These are phyloP conservation scores for Trypanosoma brucei DNA, from an alignment of 208 protist genomes.

Conservation along the genomic window DNA sequence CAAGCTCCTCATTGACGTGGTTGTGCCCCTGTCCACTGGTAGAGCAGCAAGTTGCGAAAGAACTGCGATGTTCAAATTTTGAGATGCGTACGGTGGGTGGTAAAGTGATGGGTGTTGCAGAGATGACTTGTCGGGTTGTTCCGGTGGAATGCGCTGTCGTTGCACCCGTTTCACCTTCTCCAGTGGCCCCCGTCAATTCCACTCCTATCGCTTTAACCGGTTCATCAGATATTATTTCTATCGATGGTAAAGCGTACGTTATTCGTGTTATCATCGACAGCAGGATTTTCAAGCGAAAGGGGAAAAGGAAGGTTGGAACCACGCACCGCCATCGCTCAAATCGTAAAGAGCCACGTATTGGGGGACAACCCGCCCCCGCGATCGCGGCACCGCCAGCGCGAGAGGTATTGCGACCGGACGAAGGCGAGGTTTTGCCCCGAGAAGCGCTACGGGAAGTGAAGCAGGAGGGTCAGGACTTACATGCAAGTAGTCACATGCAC, in stretches of 20 bases:
- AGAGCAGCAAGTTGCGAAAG: neutral
- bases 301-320: constrained; percentile 1
- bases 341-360: neutral
- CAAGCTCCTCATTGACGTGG: constrained; percentile 23
- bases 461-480: neutral
- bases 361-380: neutral
- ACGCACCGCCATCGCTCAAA: neutral
- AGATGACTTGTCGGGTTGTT: constrained; percentile 76
- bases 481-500: neutral
- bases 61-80: constrained; percentile 41
- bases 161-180: neutral
- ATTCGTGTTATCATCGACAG: constrained; percentile 74
- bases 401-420: neutral
- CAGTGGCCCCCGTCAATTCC: constrained; percentile 1
- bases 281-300: constrained; percentile 4
- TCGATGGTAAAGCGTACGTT: constrained; percentile 70
- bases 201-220: neutral
- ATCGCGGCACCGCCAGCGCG: neutral
- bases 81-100: constrained; percentile 38
- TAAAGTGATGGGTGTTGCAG: constrained; percentile 59
- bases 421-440: neutral
- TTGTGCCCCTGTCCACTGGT: constrained; percentile 32
- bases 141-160: constrained; percentile 2
- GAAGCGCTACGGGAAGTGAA: neutral
- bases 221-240: neutral